Conservation (phyloP, 805 yeast species). For the Ogataea pini region DNA sequence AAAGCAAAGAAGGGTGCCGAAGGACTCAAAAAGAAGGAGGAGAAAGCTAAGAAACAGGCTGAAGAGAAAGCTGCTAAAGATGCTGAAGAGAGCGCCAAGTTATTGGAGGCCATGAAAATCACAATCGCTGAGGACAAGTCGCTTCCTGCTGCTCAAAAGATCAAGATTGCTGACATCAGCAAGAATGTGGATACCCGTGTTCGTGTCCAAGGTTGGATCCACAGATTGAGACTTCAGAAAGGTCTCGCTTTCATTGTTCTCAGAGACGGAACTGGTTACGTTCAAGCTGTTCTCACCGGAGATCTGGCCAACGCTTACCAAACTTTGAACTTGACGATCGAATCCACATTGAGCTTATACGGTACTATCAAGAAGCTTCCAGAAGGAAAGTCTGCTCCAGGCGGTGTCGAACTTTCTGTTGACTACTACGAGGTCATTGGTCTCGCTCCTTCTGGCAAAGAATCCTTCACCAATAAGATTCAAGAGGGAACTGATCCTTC, state of each 20-base stretch:
- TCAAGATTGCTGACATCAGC: constrained; percentile 62
- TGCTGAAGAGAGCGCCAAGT: constrained; percentile 70
- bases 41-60: constrained; percentile 62
- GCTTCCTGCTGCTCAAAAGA: constrained; percentile 65
- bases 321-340: constrained; percentile 83
- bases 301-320: constrained; percentile 89
- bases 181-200: constrained; percentile 67
- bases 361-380: constrained; percentile 86
- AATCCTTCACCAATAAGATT: constrained; percentile 89
- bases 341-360: constrained; percentile 75
- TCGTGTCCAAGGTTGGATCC: constrained; percentile 90
- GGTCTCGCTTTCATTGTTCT: constrained; percentile 87
- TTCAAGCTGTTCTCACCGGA: constrained; percentile 87
- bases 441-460: constrained; percentile 95
- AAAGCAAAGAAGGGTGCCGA: constrained; percentile 97
- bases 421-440: constrained; percentile 91
- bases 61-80: constrained; percentile 53
- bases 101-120: constrained; percentile 79
- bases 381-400: constrained; percentile 96
- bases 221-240: constrained; percentile 89
- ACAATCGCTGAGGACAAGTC: constrained; percentile 70
- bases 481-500: constrained; percentile 95
- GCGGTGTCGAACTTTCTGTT: constrained; percentile 90
- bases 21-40: constrained; percentile 79
- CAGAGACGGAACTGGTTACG: constrained; percentile 92